Base-by-base conservation (phyloP, 1,284 basidiomycete species). In the Boletellus sp. region DNA sequence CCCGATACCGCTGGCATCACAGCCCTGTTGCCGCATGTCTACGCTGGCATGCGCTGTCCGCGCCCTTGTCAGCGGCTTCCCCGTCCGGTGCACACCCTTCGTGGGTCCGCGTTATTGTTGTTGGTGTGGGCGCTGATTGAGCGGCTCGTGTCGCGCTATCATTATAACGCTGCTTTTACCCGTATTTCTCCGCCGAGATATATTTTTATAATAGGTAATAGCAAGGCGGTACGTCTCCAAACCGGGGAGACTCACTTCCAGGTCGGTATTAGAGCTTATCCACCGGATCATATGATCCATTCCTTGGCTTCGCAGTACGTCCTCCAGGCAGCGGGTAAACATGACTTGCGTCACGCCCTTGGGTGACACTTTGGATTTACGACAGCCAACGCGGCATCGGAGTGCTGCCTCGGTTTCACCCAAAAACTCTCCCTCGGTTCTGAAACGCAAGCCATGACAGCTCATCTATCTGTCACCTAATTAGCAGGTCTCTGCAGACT, bases 21-120 rank as follows among this genome's bases (percentile, higher is more conserved):
- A 53, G 53, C 51, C 58, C 62, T 58, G 58, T 53, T 62, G 51
- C 62, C 55, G 62, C 60, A 33, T 63, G 64, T 52, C 47, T 35
- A 7, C 11, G 15, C 26, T 47, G 44, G 38, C 62, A 61, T 49
- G 62, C 60, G 51, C 54, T 45, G 46, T 55, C 60, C 61, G 50
- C 30, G 53, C 50, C 36, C 38, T 41, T 47, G 41, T 38, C 44
- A 52, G 44, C 13, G 44, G 32, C 47, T 49, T 44, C 50, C 30
- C 33, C 44, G 41, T 44, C 53, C 44, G 24, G 37, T 47, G 39
- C 10, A 19, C 39, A 45, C 44, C 30, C 43, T 32, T 28, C 35
- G 40, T 32, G 28, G 16, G n/a, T 13, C 30, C 21, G 44, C 39
- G 28, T n/a, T 15, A 22, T 41, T 19, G 19, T 60, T 38, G 30